Evolutionary conservation across 2,329 filamentous ascomycete genomes (phyloP), one percentile per base, ranked within the genome.

Genomic region (Alternaria panax): DNA sequence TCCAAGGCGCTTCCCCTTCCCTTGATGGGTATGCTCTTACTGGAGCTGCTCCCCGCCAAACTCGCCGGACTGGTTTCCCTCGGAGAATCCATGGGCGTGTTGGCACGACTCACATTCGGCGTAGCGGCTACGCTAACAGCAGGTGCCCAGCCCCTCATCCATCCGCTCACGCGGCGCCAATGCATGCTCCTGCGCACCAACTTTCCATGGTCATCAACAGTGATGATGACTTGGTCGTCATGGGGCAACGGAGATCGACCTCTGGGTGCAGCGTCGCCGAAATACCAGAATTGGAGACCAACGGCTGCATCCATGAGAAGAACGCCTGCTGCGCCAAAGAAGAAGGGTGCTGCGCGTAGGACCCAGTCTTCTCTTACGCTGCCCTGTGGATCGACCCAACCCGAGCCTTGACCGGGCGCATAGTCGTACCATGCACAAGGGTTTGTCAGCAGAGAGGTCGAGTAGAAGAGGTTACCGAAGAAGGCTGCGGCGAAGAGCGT

Each of bases 401-500:
- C 86, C 7, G 81, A 80, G 22, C 87, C 86, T 67, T 87, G 82
- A 0, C 88, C 70, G 0, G 72, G 78, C 0, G 80, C 78, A 54
- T 84, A 86, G 64, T 86, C 80, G 48, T 74, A 75, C 88, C 88
- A 90, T 7, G 85, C 87, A 62, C 84, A 85, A 2, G 88, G 88
- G 69, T 90, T 90, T 2, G 87, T 84, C 32, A 88, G 74, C 4
- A 90, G 78, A 0, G 87, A 88, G 27, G 80, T 75, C 9, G 86
- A 88, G 78, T 90, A 90, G 79, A 89, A 90, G 41, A 89, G 77
- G 69, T 90, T 90, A 3, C 88, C 88, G 68, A 85, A 85, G 72
- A 90, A 90, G 3, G 88, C 88, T 5, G 88, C 88, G 38, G 85
- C 79, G 78, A 90, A 90, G 48, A 90, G 82, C 0, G 86, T 77